These are phyloP conservation scores for Papilionanthe hybrid DNA, from an alignment of 116 monocot species.

Conservation along the genomic window DNA sequence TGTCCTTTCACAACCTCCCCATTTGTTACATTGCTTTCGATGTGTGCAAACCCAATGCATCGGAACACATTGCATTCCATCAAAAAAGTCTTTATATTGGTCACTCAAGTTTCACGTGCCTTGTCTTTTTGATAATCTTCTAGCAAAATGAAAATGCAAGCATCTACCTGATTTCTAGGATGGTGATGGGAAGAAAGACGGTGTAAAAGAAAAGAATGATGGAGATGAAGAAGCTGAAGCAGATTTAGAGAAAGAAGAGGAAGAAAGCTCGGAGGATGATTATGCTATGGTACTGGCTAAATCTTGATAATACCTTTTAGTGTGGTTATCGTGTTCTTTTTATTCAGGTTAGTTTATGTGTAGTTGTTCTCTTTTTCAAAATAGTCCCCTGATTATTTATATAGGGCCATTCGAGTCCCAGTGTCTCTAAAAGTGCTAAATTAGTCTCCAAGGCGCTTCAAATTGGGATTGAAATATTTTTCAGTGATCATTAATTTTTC, in stretches of 20 bases:
- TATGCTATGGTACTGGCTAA: conserved; percentile 1
- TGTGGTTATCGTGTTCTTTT: background rate
- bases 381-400: too few species aligned
- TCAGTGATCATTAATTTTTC: too few species aligned
- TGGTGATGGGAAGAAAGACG: background rate
- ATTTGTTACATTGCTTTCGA: background rate
- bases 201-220: conserved; percentile 5
- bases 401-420: too few species aligned
- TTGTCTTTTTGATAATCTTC: conserved; percentile 2
- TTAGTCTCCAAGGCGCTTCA: too few species aligned
- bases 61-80: background rate
- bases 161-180: background rate
- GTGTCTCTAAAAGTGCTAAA: too few species aligned
- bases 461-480: too few species aligned
- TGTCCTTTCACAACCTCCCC: background rate
- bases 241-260: conserved; percentile 11
- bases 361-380: background rate
- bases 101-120: background rate
- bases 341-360: background rate
- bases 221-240: conserved; percentile 7
- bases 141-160: background rate
- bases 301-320: background rate
- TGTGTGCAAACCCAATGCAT: too few species aligned
- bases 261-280: conserved; percentile 9
- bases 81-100: background rate